A percentile compares a stretch with the other conserved stretches of the same genome.
phyloP scores from a whole-genome alignment of 2,329 filamentous ascomycete genomes.

The Helminthosporium solani region DNA sequence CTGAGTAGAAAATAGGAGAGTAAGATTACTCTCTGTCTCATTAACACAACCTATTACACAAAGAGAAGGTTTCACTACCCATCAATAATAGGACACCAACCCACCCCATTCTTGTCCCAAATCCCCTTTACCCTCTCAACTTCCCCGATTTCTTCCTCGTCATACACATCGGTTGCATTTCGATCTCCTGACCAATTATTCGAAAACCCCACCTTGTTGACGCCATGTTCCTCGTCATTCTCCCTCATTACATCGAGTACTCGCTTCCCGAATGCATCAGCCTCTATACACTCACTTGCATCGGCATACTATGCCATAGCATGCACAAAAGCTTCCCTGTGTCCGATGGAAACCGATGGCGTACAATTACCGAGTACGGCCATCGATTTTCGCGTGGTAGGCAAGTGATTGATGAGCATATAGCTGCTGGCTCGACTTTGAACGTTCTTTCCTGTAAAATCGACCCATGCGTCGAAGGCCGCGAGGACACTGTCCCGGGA shows the following conservation, averaged over 20 bases:
- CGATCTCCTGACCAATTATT: conserved; percentile 12
- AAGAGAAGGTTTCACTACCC: background rate
- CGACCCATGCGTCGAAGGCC: conserved; percentile 24
- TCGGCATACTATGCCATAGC: conserved; percentile 8
- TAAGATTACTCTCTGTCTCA: too few relatives aligned
- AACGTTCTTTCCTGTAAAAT: conserved; percentile 15
- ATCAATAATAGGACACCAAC: conserved; percentile 14
- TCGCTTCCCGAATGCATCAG: conserved; percentile 11
- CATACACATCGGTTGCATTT: conserved; percentile 11
- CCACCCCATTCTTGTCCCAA: conserved; percentile 10
- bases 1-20: too few relatives aligned
- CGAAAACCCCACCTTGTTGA: conserved; percentile 8
- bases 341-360: conserved; percentile 5
- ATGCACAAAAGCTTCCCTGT: conserved; percentile 12
- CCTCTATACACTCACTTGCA: conserved; percentile 1
- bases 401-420: conserved; percentile 8
- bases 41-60: too few relatives aligned
- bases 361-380: background rate
- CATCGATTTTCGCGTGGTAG: background rate
- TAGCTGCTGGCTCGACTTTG: conserved; percentile 17
- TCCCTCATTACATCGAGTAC: conserved; percentile 5
- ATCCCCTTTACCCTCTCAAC: conserved; percentile 4
- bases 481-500: conserved; percentile 13
- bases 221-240: conserved; percentile 4
- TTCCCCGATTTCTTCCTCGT: conserved; percentile 6